Evolutionary conservation across 1,284 basidiomycete species (phyloP).

Genomic region (Heterobasidion irregulare): DNA sequence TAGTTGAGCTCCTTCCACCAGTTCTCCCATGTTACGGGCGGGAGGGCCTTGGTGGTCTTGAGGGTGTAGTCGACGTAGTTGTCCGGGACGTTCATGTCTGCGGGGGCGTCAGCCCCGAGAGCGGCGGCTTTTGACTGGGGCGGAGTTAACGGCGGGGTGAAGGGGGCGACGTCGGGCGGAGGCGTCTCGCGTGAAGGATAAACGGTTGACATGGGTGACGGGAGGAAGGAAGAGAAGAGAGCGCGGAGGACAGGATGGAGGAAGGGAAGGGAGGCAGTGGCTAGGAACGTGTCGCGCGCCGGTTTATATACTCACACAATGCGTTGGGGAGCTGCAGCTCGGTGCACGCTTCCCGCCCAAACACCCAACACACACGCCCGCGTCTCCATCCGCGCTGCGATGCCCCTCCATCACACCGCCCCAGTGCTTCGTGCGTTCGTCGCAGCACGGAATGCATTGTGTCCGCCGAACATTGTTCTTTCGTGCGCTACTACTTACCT

Average conservation of each 20-base stretch:
- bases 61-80: conserved; percentile 88
- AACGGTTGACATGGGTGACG: conserved; percentile 2
- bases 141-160: conserved; percentile 19
- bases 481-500: too few species aligned
- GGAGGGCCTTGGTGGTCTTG: conserved; percentile 66
- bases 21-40: conserved; percentile 70
- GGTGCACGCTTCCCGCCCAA: background rate
- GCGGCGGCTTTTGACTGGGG: conserved; percentile 6
- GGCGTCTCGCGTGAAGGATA: conserved; percentile 11
- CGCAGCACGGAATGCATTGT: too few species aligned
- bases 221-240: background rate
- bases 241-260: background rate
- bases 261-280: background rate
- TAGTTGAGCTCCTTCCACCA: conserved; percentile 67
- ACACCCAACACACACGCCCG: background rate
- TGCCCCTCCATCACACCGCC: background rate
- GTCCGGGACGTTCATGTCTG: conserved; percentile 71
- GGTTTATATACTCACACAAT: background rate
- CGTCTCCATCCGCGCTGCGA: background rate
- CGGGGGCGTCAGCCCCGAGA: conserved; percentile 32
- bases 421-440: background rate
- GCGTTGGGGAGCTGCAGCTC: background rate
- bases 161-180: conserved; percentile 16
- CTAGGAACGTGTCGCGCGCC: background rate
- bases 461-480: too few species aligned